Evolutionary conservation across 768 basidiomycete species (phyloP), one percentile per base, ranked within the genome.

Genomic region (Leccinum subgranulosum): DNA sequence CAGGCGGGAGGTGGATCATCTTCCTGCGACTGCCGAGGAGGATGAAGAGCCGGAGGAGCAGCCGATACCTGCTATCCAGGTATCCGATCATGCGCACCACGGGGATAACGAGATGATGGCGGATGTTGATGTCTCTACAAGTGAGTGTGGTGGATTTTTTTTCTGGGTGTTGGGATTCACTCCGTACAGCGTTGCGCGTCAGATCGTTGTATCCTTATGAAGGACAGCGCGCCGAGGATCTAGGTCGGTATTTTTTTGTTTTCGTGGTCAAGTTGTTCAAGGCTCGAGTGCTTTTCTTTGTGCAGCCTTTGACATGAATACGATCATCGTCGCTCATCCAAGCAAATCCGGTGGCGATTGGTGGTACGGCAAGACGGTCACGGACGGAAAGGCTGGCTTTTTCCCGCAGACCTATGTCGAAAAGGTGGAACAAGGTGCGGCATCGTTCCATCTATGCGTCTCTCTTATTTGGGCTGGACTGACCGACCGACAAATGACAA

Each of bases 391-490:
- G 66, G 77, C 81, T 33, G 97, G 97, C 1, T 85, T 95, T 76
- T 92, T 98, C 84, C 96, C 96, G 1, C 86, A 87, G 69, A 85
- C 86, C 2, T 98, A 96, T 65, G 88, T 96, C 11, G 84, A 92
- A 63, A 81, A 82, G 64, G 72, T 94, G 29, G 78, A 84, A 36
- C 73, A 81, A 59, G 76, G 94, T 93, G 45, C 28, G 56, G 34
- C 36, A 48, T 43, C 36, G 36, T n/a, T 39, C 36, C 2, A 9
- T 39, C 36, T 39, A 39, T 17, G 17, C 6, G 21, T 33, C 52
- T 55, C 56, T 53, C 55, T 33, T 54, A 17, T 15, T 19, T 21
- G 43, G 12, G 34, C 34, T 36, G 34, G 10, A 23, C 12, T 29
- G 21, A 57, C 6, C 4, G 27, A 45, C 29, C 2, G 45, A 48